Evolutionary conservation across 352 stramenopile genomes (phyloP).

Genomic region (Ophiocytium majus): DNA sequence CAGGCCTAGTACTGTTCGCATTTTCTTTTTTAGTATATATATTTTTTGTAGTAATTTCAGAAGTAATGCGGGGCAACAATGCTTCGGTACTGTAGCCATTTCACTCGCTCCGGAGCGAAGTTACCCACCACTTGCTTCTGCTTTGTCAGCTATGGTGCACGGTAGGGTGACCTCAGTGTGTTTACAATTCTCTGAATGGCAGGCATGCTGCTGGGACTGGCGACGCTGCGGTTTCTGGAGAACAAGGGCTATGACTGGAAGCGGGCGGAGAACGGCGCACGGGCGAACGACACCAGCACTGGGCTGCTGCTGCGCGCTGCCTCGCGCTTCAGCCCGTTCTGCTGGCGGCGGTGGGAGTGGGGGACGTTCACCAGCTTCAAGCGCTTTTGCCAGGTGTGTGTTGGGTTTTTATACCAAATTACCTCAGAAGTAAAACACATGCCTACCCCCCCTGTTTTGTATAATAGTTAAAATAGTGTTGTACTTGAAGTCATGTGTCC

Average conservation of each 20-base stretch:
- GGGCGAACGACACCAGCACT: background rate
- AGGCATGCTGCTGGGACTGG: conserved; percentile 31
- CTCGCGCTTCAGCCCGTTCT: conserved; percentile 78
- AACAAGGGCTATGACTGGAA: conserved; percentile 84
- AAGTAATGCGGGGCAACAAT: too few relatives aligned
- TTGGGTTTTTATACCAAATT: background rate
- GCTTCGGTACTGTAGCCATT: too few relatives aligned
- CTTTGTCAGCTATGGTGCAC: too few relatives aligned
- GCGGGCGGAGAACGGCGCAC: conserved; percentile 65
- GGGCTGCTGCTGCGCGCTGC: conserved; percentile 67
- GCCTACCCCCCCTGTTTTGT: background rate
- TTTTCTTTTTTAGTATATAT: too few relatives aligned
- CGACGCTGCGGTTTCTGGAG: conserved; percentile 64
- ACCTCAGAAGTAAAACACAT: conserved; percentile 15
- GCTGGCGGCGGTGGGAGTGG: conserved; percentile 71
- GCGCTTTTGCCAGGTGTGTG: conserved; percentile 69
- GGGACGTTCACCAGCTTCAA: conserved; percentile 84
- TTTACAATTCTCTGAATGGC: too few relatives aligned
- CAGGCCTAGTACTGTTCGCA: too few relatives aligned
- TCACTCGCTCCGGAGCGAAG: too few relatives aligned
- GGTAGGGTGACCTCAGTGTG: too few relatives aligned
- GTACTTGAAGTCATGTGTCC: too few relatives aligned
- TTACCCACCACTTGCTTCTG: too few relatives aligned
- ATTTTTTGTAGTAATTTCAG: too few relatives aligned
- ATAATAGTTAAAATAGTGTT: background rate